Conservation (phyloP, 2,329 filamentous ascomycete genomes). For the Ophiocordyceps australis region DNA sequence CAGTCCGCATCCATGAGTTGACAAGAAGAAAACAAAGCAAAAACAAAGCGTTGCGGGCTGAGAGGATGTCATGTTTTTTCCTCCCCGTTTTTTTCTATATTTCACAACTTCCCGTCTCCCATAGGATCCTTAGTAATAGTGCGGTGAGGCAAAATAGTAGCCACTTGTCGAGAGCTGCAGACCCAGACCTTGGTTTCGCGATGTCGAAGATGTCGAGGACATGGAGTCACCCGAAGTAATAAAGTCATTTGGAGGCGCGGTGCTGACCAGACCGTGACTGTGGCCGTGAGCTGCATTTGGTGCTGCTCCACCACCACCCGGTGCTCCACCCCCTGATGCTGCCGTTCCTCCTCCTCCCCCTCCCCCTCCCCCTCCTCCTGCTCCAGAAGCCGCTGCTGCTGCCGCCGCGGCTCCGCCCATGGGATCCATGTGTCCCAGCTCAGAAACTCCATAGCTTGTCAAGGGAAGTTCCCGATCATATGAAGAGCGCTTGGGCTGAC, state of each 20-base stretch:
- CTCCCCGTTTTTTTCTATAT: too few species aligned
- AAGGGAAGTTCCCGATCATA: constrained; percentile 5
- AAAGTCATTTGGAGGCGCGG: constrained; percentile 3
- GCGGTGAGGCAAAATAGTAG: constrained; percentile 5
- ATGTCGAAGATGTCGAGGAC: constrained; percentile 2
- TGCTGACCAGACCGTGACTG: constrained; percentile 2
- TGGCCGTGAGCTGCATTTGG: too few species aligned
- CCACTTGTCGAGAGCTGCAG: constrained; percentile 4
- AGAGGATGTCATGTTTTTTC: neutral
- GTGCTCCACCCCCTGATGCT: too few species aligned
- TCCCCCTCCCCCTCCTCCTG: too few species aligned
- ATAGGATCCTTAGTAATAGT: constrained; percentile 3
- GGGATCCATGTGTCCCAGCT: constrained; percentile 4
- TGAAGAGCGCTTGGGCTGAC: constrained; percentile 6
- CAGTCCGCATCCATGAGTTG: too few species aligned
- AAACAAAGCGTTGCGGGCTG: neutral
- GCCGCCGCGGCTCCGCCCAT: constrained; percentile 1
- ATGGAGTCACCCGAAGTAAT: constrained; percentile 3
- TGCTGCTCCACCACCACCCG: too few species aligned
- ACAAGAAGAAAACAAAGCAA: neutral
- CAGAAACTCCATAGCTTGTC: constrained; percentile 4
- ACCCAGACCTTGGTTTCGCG: constrained; percentile 4
- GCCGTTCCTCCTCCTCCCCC: too few species aligned
- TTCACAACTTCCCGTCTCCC: too few species aligned
- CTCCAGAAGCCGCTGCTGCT: too few species aligned